Evolutionary conservation across 1,284 basidiomycete species (phyloP), one percentile per base, ranked within the genome.

Genomic region (Mycosarcoma maydis): DNA sequence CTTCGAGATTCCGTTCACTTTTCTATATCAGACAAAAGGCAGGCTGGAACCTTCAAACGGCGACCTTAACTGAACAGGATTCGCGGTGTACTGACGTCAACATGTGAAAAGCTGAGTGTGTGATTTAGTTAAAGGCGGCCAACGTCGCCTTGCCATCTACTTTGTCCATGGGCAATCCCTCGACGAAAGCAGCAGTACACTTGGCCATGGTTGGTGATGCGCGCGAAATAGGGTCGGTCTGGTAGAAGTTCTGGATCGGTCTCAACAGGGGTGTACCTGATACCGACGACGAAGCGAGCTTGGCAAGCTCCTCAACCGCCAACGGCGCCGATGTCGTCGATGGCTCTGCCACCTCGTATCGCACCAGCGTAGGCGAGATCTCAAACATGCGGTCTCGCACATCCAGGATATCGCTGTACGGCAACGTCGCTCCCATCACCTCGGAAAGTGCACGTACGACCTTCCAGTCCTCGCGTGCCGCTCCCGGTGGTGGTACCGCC

Each of bases 381-480:
- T 97, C 94, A 92, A 94, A 98, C 88, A 98, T 89, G 62, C 96
- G 89, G 82, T 98, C 93, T 44, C 94, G 88, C 44, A 98, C 84
- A 46, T 86, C 86, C n/a, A 94, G 84, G 14, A 92, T 86, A 74
- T 95, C 92, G 78, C 97, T 92, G 82, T 99, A 98, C 0, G 94
- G 93, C 60, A 98, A 81, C 20, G 91, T 88, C 2, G 84, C 79
- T 38, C 89, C 91, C 34, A 93, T 77, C 33, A 94, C 86, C 82
- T 98, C 96, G n/a, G 92, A 94, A 3, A 98, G 85, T 0, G 95
- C 96, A 62, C 94, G 90, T 69, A 98, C 86, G 78, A 98, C 92
- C 87, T 98, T 98, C 96, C 96, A 99, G 83, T 98, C 96, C 83
- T 98, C 96, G 47, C 96, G 86, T 4, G 92, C 88, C 3, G 94